Conservation (phyloP, 176 grass and related monocot species). For the Carex pumila region DNA sequence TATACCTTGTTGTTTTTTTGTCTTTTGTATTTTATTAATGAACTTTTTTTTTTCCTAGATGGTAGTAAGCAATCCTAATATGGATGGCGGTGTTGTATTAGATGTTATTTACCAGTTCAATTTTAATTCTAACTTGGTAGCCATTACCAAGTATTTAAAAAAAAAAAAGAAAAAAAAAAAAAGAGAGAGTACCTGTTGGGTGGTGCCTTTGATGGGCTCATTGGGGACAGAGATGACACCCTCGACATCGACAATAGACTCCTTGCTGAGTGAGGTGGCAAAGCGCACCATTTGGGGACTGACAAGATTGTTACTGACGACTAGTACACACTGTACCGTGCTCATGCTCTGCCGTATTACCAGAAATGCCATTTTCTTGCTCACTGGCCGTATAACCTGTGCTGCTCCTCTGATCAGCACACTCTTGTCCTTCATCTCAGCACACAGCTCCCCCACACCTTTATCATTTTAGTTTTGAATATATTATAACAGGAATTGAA, state of each 20-base stretch:
- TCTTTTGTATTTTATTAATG: too few relatives aligned
- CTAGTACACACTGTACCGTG: conserved; percentile 84
- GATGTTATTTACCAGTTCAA: too few relatives aligned
- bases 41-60: too few relatives aligned
- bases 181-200: conserved; percentile 49
- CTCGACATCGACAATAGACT: conserved; percentile 78
- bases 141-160: too few relatives aligned
- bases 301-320: conserved; percentile 46
- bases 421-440: conserved; percentile 18
- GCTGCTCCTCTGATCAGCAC: conserved; percentile 66
- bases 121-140: too few relatives aligned
- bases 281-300: conserved; percentile 92
- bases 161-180: too few relatives aligned
- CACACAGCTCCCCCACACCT: conserved; percentile 34
- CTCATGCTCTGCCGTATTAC: conserved; percentile 66
- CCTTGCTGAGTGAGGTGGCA: conserved; percentile 67
- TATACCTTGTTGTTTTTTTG: too few relatives aligned
- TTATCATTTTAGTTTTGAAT: background rate
- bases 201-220: conserved; percentile 83
- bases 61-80: too few relatives aligned
- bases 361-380: conserved; percentile 96
- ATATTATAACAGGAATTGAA: background rate
- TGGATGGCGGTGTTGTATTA: too few relatives aligned
- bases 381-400: conserved; percentile 54
- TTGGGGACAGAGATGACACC: conserved; percentile 69